A percentile compares a stretch with the other conserved stretches of the same genome.
Conservation (phyloP, 352 stramenopile genomes). For the Globisporangium acanthophoron region DNA sequence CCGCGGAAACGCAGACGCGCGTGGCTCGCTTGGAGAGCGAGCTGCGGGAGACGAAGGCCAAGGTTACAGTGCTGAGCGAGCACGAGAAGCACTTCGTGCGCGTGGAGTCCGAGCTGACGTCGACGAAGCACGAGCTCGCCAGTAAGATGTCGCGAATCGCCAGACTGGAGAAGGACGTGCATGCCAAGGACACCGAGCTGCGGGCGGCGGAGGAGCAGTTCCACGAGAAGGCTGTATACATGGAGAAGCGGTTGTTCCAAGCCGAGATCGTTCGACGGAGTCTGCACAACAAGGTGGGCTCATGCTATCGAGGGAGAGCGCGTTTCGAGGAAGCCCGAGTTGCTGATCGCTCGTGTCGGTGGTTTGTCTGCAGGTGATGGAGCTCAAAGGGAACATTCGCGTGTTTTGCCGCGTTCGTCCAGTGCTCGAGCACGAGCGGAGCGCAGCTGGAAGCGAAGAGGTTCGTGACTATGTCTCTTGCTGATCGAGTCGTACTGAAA, state of each 20-base stretch:
- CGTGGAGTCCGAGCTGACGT: slow-evolving; percentile 30
- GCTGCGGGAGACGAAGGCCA: slow-evolving; percentile 20
- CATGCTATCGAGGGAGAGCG: background rate
- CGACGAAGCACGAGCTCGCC: slow-evolving; percentile 28
- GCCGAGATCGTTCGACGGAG: slow-evolving; percentile 66
- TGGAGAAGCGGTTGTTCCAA: slow-evolving; percentile 53
- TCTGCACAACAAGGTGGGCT: slow-evolving; percentile 78
- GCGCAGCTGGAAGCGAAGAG: slow-evolving; percentile 31
- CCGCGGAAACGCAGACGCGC: slow-evolving; percentile 21
- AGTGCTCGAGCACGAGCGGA: slow-evolving; percentile 64
- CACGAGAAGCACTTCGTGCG: slow-evolving; percentile 31
- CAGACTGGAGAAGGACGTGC: slow-evolving; percentile 30
- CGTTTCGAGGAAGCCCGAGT: background rate
- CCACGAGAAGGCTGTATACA: slow-evolving; percentile 19
- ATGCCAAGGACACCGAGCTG: slow-evolving; percentile 23
- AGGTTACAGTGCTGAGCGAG: slow-evolving; percentile 22
- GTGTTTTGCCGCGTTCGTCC: slow-evolving; percentile 94
- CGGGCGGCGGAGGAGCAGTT: slow-evolving; percentile 22
- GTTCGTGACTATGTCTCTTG: slow-evolving; percentile 13
- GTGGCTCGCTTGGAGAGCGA: slow-evolving; percentile 33
- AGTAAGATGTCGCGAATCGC: slow-evolving; percentile 21
- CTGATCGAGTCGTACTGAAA: background rate
- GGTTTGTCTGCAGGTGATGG: slow-evolving; percentile 77
- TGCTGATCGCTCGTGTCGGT: background rate
- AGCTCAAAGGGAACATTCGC: slow-evolving; percentile 96